Evolutionary conservation across 169 alveolate species (phyloP), one percentile per base, ranked within the genome.

Genomic region (Besnoitia besnoiti): DNA sequence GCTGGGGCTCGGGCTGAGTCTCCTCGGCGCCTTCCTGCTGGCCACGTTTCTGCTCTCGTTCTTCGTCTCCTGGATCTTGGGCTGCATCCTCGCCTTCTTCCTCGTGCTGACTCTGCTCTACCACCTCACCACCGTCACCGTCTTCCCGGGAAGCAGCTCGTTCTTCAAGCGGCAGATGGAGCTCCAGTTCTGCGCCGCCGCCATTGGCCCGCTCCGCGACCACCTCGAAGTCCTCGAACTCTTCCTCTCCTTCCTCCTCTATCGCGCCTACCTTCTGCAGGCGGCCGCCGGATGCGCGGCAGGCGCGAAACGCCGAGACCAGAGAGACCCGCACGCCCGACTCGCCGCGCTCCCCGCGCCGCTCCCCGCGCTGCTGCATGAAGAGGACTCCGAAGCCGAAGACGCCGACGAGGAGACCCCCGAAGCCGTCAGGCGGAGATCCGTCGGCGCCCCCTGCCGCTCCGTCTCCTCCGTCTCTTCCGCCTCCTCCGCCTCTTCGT

Each of bases 91-190:
- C 80, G 80, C 87, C 40, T 42, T 40, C 87, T 24, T 77, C 87
- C 14, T 27, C 16, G 59, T 37, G 40, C 40, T 77, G 37, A 14
- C 21, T 39, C 50, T 77, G 21, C 40, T 77, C 87, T 42, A 77
- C 55, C 40, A 77, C n/a, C 4, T 77, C 10, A 42, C 87, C 21
- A 77, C 33, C 59, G 33, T 37, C 24, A 0, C 40, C 3, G n/a
- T 77, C 87, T 77, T 77, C 37, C 87, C 87, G 14, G 87, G 87
- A 30, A 44, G 61, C 61, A 77, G 87, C 40, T 16, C 40, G 35
- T 37, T 77, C 49, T 37, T 77, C 59, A 37, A 39, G 47, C 49
- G 59, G 33, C 87, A 77, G 61, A 51, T 77, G 40, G 59, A 40
- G 33, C 87, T 77, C 87, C 87, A 42, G 61, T 44, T 37, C 55